Evolutionary conservation across 805 yeast species (phyloP).

Genomic region (Saccharomyces cerevisiae): DNA sequence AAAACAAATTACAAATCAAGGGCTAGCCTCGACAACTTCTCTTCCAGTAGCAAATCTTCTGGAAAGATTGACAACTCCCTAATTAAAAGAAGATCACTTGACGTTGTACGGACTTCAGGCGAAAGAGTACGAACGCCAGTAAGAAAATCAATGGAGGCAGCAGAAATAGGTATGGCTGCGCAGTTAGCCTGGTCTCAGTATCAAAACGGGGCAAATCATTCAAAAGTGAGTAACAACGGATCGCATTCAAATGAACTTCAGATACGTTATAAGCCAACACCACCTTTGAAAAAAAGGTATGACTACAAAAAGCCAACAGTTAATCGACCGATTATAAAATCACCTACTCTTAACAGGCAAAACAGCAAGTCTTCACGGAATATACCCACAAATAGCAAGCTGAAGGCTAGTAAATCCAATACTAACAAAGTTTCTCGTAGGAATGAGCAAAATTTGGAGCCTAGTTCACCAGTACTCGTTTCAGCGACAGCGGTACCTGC

Average conservation of each 20-base stretch:
- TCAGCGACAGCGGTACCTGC: neutral
- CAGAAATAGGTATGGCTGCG: conserved; percentile 17
- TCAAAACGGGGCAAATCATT: neutral
- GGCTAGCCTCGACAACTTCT: neutral
- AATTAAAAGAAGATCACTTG: conserved; percentile 3
- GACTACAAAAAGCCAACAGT: conserved; percentile 16
- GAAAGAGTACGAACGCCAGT: conserved; percentile 2
- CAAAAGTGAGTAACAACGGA: neutral
- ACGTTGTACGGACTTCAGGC: conserved; percentile 2
- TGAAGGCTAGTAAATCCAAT: neutral
- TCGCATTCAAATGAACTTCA: neutral
- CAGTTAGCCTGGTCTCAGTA: conserved; percentile 17
- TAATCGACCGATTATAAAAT: conserved; percentile 15
- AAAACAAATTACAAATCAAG: neutral
- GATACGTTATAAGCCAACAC: conserved; percentile 1
- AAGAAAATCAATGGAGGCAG: conserved; percentile 6
- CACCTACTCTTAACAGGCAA: conserved; percentile 5
- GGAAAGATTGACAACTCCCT: conserved; percentile 3
- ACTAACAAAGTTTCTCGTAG: neutral
- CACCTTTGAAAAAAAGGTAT: conserved; percentile 9
- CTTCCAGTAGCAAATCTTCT: neutral
- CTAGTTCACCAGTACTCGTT: neutral
- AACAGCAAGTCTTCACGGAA: neutral
- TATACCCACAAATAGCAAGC: neutral
- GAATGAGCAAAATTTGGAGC: neutral